Percentiles rank a stretch among this genome's conserved stretches.
These are phyloP conservation scores for Sporothrix dimorphospora DNA, from an alignment of 2,329 filamentous ascomycete genomes.

Conservation along the genomic window DNA sequence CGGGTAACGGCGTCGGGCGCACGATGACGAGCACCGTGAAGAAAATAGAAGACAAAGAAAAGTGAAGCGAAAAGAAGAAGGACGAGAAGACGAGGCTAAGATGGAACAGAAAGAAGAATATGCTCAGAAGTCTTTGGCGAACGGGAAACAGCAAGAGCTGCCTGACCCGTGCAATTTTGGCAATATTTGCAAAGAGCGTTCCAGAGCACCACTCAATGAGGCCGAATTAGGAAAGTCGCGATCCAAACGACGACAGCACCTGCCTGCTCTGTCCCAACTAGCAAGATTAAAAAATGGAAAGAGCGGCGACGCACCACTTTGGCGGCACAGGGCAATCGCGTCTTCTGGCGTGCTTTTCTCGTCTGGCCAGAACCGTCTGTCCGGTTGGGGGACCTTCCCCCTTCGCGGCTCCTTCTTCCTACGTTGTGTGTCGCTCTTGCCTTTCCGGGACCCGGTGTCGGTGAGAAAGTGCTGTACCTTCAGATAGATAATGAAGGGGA, in stretches of 20 bases:
- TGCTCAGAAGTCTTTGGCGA: not conserved
- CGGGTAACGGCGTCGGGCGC: not conserved
- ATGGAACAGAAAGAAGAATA: not conserved
- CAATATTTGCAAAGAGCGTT: not conserved
- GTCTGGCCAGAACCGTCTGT: not conserved
- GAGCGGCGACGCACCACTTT: not conserved
- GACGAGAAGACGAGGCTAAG: not conserved
- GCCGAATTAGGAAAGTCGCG: slow-evolving; percentile 19
- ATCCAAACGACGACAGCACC: not conserved
- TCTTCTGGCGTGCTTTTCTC: not conserved
- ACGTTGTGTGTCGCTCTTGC: not conserved
- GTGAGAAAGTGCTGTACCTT: not conserved
- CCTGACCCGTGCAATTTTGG: not conserved
- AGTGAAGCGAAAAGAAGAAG: not conserved
- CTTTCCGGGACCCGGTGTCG: not conserved
- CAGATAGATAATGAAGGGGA: not conserved
- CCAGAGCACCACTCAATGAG: not conserved
- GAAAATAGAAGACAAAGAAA: not conserved
- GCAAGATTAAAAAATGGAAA: not conserved
- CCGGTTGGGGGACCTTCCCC: not conserved
- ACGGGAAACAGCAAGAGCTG: not conserved
- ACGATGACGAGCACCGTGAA: not conserved
- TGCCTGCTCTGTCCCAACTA: not conserved
- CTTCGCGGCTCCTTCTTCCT: not conserved
- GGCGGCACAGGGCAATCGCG: slow-evolving; percentile 7